Evolutionary conservation across 257 asterid genomes (phyloP), one percentile per base, ranked within the genome.

Genomic region (Eucommia ulmoides): DNA sequence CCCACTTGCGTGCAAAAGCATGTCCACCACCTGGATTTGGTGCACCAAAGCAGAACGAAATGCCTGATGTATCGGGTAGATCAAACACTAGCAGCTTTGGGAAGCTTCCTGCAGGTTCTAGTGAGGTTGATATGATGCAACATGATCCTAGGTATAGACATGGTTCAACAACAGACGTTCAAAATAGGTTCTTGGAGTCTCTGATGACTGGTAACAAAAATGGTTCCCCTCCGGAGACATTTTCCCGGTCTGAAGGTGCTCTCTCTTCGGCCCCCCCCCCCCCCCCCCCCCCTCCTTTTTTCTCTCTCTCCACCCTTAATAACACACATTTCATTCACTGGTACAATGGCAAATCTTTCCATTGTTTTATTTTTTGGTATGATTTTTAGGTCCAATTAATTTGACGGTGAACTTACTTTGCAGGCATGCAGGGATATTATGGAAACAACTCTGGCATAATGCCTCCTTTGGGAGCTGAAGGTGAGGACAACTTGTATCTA

Each of bases 21-120:
- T 73, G 87, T 8, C 93, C 99, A 49, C 99, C 99, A 53, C 99
- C 97, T 66, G 99, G 99, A 55, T 91, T 91, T 74, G 80, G 63
- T 61, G 41, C 93, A 18, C 65, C 87, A 50, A 87, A 83, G 79
- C 65, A 82, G n/a, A 83, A 65, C 51, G 89, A 86, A 52, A 52
- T 59, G 65, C 65, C 59, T 55, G 95, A 83, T 59, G 33, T 67
- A 35, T 60, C 82, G 25, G 75, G 69, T 60, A 62, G 75, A 54
- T 53, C 61, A 51, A 76, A 69, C 58, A 24, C 51, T 64, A 69
- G 53, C 61, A 64, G 61, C 73, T 55, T 65, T 24, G 81, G 83
- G 33, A 69, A 68, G 57, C 69, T 66, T 58, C 77, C 76, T 41
- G 55, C 67, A 11, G 68, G 67, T 65, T 50, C 84, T 24, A 65